phyloP scores from a whole-genome alignment of 495 filamentous ascomycete genomes.

The Podospora bellae-mahoneyi region DNA sequence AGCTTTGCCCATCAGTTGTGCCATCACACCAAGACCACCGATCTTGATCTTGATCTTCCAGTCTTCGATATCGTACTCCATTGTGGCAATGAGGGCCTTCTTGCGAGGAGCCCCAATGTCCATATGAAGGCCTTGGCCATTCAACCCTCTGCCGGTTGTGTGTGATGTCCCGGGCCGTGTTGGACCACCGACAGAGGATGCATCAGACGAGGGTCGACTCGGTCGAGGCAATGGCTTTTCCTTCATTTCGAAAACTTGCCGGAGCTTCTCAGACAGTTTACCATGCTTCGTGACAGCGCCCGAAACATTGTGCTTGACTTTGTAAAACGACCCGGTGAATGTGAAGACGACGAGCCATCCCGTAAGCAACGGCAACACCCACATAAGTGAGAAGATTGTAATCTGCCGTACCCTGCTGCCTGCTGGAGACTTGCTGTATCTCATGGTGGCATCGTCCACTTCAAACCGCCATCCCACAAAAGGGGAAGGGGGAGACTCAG shows the following conservation, averaged over 20 bases:
- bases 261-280: constrained; percentile 24
- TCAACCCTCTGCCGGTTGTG: background rate
- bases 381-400: constrained; percentile 54
- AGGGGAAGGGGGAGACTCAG: constrained; percentile 50
- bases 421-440: constrained; percentile 49
- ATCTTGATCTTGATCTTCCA: constrained; percentile 74
- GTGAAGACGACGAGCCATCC: constrained; percentile 52
- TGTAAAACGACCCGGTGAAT: constrained; percentile 64
- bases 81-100: constrained; percentile 54
- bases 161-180: constrained; percentile 11
- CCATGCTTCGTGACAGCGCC: constrained; percentile 48
- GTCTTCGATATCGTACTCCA: constrained; percentile 72
- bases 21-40: constrained; percentile 68
- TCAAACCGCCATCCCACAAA: constrained; percentile 55
- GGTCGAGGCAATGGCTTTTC: constrained; percentile 7
- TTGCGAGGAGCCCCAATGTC: constrained; percentile 23
- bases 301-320: constrained; percentile 36
- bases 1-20: constrained; percentile 68
- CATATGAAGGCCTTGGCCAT: constrained; percentile 14
- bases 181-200: constrained; percentile 8
- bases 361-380: constrained; percentile 46
- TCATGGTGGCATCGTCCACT: constrained; percentile 50
- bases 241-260: constrained; percentile 22
- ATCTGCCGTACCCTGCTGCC: constrained; percentile 58
- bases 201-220: background rate